A percentile compares a stretch with the other conserved stretches of the same genome.
Conservation (phyloP, 1,284 basidiomycete genomes). For the Leccinum pallidistipes region DNA sequence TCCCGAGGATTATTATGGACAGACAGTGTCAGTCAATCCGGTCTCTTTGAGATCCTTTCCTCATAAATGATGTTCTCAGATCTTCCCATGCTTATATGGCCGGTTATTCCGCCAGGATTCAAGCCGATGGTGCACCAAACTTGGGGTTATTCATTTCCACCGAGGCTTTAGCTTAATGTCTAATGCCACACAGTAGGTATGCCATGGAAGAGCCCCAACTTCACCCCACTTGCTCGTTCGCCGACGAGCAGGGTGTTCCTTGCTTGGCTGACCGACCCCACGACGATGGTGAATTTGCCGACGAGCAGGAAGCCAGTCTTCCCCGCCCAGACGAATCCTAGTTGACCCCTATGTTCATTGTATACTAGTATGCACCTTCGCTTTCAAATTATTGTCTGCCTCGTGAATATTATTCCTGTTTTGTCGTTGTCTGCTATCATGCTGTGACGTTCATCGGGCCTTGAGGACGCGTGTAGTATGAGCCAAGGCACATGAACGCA, state of each 20-base stretch:
- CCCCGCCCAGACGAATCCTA: constrained; percentile 10
- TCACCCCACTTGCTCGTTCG: background rate
- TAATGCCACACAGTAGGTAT: constrained; percentile 22
- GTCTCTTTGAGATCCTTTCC: background rate
- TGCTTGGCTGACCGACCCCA: background rate
- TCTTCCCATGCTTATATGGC: constrained; percentile 7
- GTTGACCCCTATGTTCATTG: background rate
- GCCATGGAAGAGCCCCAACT: constrained; percentile 1
- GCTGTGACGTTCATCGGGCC: constrained; percentile 1
- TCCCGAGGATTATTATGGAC: constrained; percentile 9
- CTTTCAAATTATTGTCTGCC: constrained; percentile 2
- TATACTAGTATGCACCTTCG: constrained; percentile 7
- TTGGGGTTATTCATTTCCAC: constrained; percentile 19
- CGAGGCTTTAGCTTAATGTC: constrained; percentile 10
- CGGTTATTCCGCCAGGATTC: constrained; percentile 2
- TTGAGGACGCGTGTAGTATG: constrained; percentile 5
- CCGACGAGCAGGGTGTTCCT: constrained; percentile 8
- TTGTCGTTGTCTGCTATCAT: constrained; percentile 3
- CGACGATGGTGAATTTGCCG: background rate
- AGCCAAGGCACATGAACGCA: constrained; percentile 28
- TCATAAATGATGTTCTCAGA: constrained; percentile 13
- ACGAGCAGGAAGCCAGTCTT: constrained; percentile 5
- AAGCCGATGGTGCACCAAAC: constrained; percentile 7
- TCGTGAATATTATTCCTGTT: background rate
- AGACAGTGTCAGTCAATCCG: constrained; percentile 15